Evolutionary conservation across 495 filamentous ascomycete species (phyloP), one percentile per base, ranked within the genome.

Genomic region (Umbilicaria muhlenbergii): DNA sequence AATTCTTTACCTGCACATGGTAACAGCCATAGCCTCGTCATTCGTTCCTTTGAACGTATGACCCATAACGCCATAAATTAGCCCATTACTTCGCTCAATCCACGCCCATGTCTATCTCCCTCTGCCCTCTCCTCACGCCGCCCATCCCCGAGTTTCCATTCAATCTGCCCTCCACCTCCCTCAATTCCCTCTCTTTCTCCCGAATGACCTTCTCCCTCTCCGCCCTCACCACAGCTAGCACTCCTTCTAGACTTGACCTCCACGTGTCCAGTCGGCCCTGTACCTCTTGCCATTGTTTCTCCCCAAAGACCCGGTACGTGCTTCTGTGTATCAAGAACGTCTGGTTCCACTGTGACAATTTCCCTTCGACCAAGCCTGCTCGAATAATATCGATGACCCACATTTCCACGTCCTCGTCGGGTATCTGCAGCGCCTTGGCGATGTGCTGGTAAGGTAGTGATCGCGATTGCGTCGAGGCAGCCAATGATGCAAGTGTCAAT

Each of bases 361-460:
- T 88, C 48, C 91, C 91, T 67, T 98, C 91, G 41, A 96, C 82
- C 15, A 98, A 78, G 32, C 84, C 83, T 34, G 87, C 85, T 34
- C 92, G 83, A 62, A 98, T 94, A 39, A 89, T 86, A 61, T 98
- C 92, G 50, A 98, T 98, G 41, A 94, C 81, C 91, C 91, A 98
- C 72, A 86, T 81, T 71, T 98, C 91, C 10, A 94, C 85, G 37
- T 95, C 86, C 44, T 81, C 78, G 21, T 58, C 50, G 14, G 83
- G 76, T 34, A 98, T 77, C 59, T 88, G 80, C 32, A 98, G 74
- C 5, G 85, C 77, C 45, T 80, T 76, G 35, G 81, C 73, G 53
- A 98, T 94, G 45, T 73, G 70, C 49, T 67, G 68, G 64, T 98
- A 98, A 32, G 86, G 79, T 34, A 98, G 75, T 42, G 86, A 83